phyloP scores from a whole-genome alignment of 371 early-diverging fungal genomes.

The Gilbertella persicaria region DNA sequence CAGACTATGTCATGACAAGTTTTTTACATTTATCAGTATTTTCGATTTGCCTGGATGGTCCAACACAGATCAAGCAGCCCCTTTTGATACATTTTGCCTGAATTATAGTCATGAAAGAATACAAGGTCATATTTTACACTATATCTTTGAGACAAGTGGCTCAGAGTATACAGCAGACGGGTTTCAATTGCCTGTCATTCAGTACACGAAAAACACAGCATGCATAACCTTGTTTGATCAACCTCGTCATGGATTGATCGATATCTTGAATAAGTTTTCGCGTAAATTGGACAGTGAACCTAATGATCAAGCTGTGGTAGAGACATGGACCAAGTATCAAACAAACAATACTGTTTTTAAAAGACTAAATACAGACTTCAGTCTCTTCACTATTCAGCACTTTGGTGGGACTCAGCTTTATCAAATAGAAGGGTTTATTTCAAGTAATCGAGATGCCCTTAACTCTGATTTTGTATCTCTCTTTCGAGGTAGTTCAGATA shows the following conservation, averaged over 20 bases:
- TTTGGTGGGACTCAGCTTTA: constrained; percentile 74
- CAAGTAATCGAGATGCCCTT: constrained; percentile 62
- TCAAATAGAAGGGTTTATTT: constrained; percentile 63
- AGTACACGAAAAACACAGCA: constrained; percentile 16
- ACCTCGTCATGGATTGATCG: constrained; percentile 12
- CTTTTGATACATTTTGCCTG: constrained; percentile 70
- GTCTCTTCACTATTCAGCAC: constrained; percentile 72
- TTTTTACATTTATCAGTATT: constrained; percentile 64
- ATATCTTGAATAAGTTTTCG: constrained; percentile 33
- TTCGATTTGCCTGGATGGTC: constrained; percentile 54
- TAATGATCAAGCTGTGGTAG: constrained; percentile 30
- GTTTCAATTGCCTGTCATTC: constrained; percentile 2
- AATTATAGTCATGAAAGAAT: constrained; percentile 86
- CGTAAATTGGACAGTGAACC: constrained; percentile 27
- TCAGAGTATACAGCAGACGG: constrained; percentile 53
- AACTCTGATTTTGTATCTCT: constrained; percentile 79
- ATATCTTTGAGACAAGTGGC: constrained; percentile 56
- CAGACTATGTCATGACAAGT: constrained; percentile 48
- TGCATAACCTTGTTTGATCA: constrained; percentile 22
- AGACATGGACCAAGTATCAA: constrained; percentile 21
- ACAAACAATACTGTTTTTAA: constrained; percentile 28
- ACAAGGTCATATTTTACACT: constrained; percentile 58
- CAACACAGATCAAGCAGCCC: constrained; percentile 54
- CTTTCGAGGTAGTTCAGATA: constrained; percentile 48
- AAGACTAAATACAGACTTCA: constrained; percentile 26